These are phyloP conservation scores for Beauveria caledonica DNA, from an alignment of 2,329 filamentous ascomycete genomes.

Conservation along the genomic window DNA sequence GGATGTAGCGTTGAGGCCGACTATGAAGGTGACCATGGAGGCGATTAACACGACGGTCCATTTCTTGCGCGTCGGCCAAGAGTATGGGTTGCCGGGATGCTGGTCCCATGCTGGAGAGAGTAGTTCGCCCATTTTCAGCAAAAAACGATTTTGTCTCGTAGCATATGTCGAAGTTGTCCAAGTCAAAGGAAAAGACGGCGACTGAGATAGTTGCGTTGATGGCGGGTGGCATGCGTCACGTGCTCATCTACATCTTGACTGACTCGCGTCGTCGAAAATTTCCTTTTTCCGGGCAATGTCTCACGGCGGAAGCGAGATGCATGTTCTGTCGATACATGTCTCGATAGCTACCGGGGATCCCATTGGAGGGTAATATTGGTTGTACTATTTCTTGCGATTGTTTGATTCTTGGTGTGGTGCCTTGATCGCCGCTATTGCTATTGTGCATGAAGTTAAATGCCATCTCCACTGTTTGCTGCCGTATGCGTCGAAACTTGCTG, in stretches of 20 bases:
- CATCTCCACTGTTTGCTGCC: no score
- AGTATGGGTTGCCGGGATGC: constrained; percentile 9
- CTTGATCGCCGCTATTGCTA: no score
- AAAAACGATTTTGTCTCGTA: no score
- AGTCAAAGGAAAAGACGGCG: no score
- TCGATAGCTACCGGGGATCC: no score
- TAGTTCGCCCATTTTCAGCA: not conserved
- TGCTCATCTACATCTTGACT: not conserved
- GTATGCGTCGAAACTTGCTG: not conserved
- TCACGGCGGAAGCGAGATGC: not conserved
- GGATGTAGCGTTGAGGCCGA: constrained; percentile 13
- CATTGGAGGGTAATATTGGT: no score
- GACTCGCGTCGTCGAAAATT: not conserved
- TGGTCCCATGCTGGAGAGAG: not conserved
- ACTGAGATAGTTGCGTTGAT: not conserved
- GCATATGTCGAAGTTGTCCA: no score
- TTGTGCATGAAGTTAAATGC: no score
- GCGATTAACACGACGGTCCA: constrained; percentile 11
- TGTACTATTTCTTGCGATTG: no score
- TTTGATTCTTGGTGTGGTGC: no score
- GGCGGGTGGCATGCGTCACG: not conserved
- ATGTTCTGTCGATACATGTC: no score
- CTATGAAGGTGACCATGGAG: constrained; percentile 6
- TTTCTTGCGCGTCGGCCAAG: constrained; percentile 9
- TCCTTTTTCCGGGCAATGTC: not conserved